These are phyloP conservation scores for Aureobasidium sp. DNA, from an alignment of 2,329 filamentous ascomycete species.

Conservation along the genomic window DNA sequence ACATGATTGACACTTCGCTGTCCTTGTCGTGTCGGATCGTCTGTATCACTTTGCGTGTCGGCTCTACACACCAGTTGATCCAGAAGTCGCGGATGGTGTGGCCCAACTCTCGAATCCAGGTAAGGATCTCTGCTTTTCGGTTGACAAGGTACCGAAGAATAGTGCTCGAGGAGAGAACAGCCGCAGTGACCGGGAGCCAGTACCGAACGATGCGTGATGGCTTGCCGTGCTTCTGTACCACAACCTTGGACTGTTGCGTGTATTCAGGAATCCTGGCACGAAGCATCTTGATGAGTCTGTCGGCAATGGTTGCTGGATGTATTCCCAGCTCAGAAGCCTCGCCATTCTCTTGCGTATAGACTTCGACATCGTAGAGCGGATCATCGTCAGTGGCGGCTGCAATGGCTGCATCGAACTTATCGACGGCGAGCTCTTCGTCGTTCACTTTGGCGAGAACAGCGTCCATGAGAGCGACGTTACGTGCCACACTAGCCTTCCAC, in stretches of 20 bases:
- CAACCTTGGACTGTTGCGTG: slow-evolving; percentile 45
- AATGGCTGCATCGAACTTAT: slow-evolving; percentile 50
- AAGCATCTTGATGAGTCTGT: slow-evolving; percentile 63
- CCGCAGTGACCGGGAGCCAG: slow-evolving; percentile 70
- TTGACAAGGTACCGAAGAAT: slow-evolving; percentile 72
- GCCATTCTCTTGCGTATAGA: slow-evolving; percentile 29
- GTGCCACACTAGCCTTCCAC: slow-evolving; percentile 70
- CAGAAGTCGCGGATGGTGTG: slow-evolving; percentile 81
- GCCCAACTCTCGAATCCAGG: slow-evolving; percentile 75
- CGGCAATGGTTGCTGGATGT: slow-evolving; percentile 52
- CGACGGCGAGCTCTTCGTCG: slow-evolving; percentile 48
- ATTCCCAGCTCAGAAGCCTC: slow-evolving; percentile 22
- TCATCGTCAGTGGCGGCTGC: slow-evolving; percentile 50
- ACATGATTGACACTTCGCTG: slow-evolving; percentile 95
- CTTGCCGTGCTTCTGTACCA: slow-evolving; percentile 62
- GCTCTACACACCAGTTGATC: slow-evolving; percentile 92
- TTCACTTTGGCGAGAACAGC: slow-evolving; percentile 69
- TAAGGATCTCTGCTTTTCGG: slow-evolving; percentile 65
- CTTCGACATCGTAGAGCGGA: slow-evolving; percentile 38
- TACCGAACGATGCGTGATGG: slow-evolving; percentile 73
- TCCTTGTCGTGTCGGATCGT: slow-evolving; percentile 90
- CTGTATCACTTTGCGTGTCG: slow-evolving; percentile 70
- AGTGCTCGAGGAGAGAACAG: slow-evolving; percentile 77
- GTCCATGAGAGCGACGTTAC: slow-evolving; percentile 79
- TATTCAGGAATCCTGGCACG: slow-evolving; percentile 63